Evolutionary conservation across 2,329 filamentous ascomycete genomes (phyloP).

Genomic region (Colletotrichum melonis): DNA sequence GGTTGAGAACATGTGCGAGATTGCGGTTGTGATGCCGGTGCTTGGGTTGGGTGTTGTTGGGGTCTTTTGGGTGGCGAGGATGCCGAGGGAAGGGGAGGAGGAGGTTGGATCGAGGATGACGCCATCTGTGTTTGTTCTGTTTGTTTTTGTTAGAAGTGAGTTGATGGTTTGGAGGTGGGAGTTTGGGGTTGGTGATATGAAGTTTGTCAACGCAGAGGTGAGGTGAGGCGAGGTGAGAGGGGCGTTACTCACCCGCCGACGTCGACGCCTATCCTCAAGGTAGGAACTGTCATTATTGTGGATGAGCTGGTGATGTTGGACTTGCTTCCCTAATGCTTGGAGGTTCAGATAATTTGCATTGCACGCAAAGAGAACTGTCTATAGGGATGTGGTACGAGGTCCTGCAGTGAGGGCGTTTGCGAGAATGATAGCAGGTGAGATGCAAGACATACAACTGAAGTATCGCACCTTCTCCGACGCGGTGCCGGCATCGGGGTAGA

Average conservation of each 20-base stretch:
- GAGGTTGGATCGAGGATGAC: conserved; percentile 58
- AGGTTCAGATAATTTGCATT: not conserved
- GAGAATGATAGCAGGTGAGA: not conserved
- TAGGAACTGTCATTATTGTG: conserved; percentile 1
- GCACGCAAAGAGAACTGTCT: no score
- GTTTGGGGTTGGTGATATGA: not conserved
- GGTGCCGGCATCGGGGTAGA: conserved; percentile 21
- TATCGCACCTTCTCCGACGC: conserved; percentile 12
- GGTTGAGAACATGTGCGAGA: conserved; percentile 54
- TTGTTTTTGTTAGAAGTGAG: not conserved
- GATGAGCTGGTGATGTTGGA: not conserved
- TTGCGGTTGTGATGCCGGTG: conserved; percentile 55
- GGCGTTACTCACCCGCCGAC: not conserved
- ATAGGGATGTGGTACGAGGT: not conserved
- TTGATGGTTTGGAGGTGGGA: not conserved
- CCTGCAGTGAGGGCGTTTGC: not conserved
- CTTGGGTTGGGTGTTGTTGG: conserved; percentile 56
- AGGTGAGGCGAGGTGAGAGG: no score
- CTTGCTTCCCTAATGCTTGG: not conserved
- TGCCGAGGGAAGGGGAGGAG: conserved; percentile 50
- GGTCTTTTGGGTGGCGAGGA: conserved; percentile 60
- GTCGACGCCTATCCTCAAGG: conserved; percentile 10
- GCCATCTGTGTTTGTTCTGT: conserved; percentile 63
- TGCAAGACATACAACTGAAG: not conserved
- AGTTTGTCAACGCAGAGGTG: not conserved